Base-by-base conservation (phyloP, 805 yeast genomes). In the Saccharomycopsis vini region DNA sequence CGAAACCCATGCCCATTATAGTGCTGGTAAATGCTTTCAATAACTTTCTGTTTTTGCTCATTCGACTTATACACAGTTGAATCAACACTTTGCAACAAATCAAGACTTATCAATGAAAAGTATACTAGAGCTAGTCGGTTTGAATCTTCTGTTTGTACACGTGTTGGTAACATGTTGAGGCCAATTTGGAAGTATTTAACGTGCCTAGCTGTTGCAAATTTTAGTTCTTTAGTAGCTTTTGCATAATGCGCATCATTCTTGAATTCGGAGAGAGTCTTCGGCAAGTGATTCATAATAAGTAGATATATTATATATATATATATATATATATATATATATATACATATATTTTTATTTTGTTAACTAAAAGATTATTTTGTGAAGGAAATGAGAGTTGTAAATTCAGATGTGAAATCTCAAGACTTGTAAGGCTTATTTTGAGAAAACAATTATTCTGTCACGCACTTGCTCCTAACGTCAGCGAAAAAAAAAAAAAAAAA, bases 51-150 rank as follows among this genome's bases (percentile, higher is more conserved):
- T 12, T 54, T 51, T 50, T 69, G 62, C 16, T 53, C 44, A 10
- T 45, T 40, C 2, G 56, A 36, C 49, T 65, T 57, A 43, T 62
- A 47, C 30, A 55, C 39, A 29, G 58, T 39, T 55, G 54, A 9
- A 50, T 60, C 29, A 53, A 51, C 46, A 52, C 51, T 54, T 23
- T 74, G 55, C n/a, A 74, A 46, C 10, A 80, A 50, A 22, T 68
- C 73, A 10, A 81, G 63, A 0, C 88, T 89, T 26, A 73, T 68
- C 1, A 87, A 55, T 35, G 84, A 70, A 56, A 86, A 86, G 57
- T 79, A 84, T 2, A 79, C 64, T n/a, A 88, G 59, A 4, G 90
- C 76, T 39, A 86, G 55, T 50, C 73, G 75, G 53, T 81, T 81
- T 4, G 85, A 71, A 54, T 84, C 95, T 46, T 81, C 79, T 0